Base-by-base conservation (phyloP, 164 flowering plant genomes). In the Vitis vinifera region DNA sequence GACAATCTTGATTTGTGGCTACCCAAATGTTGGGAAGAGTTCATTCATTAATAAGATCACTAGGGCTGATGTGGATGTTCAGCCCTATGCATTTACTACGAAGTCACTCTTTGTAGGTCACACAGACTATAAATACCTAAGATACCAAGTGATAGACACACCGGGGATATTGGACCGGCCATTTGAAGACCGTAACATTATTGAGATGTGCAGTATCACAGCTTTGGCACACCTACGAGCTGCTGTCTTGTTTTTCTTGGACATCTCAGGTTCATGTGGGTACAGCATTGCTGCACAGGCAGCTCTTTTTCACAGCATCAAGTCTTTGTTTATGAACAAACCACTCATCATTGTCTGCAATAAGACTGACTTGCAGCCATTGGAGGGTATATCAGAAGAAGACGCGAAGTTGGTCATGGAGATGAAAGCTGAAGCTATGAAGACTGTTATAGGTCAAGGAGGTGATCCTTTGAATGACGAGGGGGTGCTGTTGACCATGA, bases 161-260 rank as follows among this genome's bases (percentile, higher is more conserved):
- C 97, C 97, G 0, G 97, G 98, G 53, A 93, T 93, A 67, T 79
- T 91, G 83, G 97, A 93, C 70, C 77, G 98, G 9, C 98, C 98
- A 0, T 91, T 93, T 74, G 98, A 91, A 68, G 98, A 93, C 50
- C 89, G 96, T n/a, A 93, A 91, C 74, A 90, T 93, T 27, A 93
- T 93, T 69, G 97, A 93, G 72, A 93, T 93, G 98, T 93, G 98
- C 81, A 90, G 92, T 76, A 93, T 93, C 27, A 93, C 98, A 4
- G 98, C 98, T 56, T 70, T 93, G 63, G 97, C 97, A 1, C 98
- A 93, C 82, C 80, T 93, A 51, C 82, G 98, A 62, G 89, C 98
- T 60, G 98, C 98, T 17, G 86, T 93, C 4, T 66, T 91, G 77
- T 93, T 91, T 71, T 93, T 93, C 81, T 73, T 91, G 76, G 98